phyloP scores from a whole-genome alignment of 1,284 basidiomycete species.

The Tremellales sp. region DNA sequence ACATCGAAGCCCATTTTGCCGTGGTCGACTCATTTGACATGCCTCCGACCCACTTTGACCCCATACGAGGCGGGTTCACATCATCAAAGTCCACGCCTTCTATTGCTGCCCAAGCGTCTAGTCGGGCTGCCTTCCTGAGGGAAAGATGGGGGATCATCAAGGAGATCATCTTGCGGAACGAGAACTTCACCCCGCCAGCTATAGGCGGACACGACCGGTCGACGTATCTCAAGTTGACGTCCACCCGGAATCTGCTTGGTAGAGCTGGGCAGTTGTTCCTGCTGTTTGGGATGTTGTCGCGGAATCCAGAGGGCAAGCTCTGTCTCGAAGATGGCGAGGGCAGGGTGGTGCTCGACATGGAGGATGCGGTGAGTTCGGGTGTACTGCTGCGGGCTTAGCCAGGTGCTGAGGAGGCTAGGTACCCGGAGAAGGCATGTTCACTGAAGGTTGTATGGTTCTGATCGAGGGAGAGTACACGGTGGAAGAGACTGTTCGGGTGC shows the following conservation, averaged over 20 bases:
- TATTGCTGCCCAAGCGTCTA: constrained; percentile 72
- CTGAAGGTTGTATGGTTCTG: constrained; percentile 90
- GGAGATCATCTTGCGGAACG: constrained; percentile 81
- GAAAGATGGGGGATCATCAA: constrained; percentile 82
- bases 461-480: constrained; percentile 96
- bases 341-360: constrained; percentile 80
- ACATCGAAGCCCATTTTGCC: constrained; percentile 78
- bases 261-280: constrained; percentile 86
- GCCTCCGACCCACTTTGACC: constrained; percentile 86
- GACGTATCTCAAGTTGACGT: constrained; percentile 82
- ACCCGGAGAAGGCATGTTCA: constrained; percentile 93
- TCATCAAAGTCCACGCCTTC: constrained; percentile 53
- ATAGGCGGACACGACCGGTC: constrained; percentile 78
- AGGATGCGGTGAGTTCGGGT: constrained; percentile 64
- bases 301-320: constrained; percentile 82
- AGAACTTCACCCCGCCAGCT: constrained; percentile 93
- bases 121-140: constrained; percentile 67
- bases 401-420: constrained; percentile 57
- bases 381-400: constrained; percentile 3
- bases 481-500: constrained; percentile 79
- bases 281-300: constrained; percentile 86
- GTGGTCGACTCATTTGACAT: constrained; percentile 90
- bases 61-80: constrained; percentile 55
- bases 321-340: constrained; percentile 95
- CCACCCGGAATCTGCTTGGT: constrained; percentile 93